phyloP scores from a whole-genome alignment of 78 protist genomes.

The Chrysochromulina tobinii region DNA sequence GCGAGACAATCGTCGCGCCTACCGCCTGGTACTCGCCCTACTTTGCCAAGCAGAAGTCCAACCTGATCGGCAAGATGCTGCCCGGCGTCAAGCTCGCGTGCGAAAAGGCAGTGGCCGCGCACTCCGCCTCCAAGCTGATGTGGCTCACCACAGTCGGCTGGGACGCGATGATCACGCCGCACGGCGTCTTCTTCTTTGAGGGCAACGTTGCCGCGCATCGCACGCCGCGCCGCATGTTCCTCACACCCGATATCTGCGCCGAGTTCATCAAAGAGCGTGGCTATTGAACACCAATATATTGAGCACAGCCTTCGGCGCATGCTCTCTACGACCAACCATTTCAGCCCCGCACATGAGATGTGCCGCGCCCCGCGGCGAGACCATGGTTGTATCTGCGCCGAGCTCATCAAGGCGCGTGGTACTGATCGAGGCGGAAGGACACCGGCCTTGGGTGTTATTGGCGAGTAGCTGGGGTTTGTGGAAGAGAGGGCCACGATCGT shows the following conservation, averaged over 20 bases:
- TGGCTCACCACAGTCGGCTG: slow-evolving; percentile 41
- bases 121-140: not conserved
- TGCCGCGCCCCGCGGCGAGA: too few relatives aligned
- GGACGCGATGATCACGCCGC: slow-evolving; percentile 34
- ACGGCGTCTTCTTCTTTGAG: slow-evolving; percentile 31
- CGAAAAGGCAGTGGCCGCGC: slow-evolving; percentile 26
- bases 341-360: too few relatives aligned
- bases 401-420: too few relatives aligned
- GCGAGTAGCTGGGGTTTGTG: too few relatives aligned
- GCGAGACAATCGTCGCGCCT: slow-evolving; percentile 11
- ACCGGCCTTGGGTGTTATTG: too few relatives aligned
- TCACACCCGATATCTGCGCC: not conserved
- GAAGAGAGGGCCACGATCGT: too few relatives aligned
- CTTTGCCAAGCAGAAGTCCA: not conserved
- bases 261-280: not conserved
- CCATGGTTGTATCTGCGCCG: too few relatives aligned
- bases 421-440: too few relatives aligned
- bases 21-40: slow-evolving; percentile 37
- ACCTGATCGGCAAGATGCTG: not conserved
- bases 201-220: slow-evolving; percentile 38
- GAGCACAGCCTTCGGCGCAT: too few relatives aligned
- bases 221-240: slow-evolving; percentile 43
- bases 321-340: too few relatives aligned
- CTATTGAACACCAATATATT: too few relatives aligned
- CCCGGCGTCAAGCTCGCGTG: slow-evolving; percentile 12